A percentile compares a stretch with the other conserved stretches of the same genome.
These are phyloP conservation scores for Trametes gibbosa DNA, from an alignment of 768 basidiomycete genomes.

Conservation along the genomic window DNA sequence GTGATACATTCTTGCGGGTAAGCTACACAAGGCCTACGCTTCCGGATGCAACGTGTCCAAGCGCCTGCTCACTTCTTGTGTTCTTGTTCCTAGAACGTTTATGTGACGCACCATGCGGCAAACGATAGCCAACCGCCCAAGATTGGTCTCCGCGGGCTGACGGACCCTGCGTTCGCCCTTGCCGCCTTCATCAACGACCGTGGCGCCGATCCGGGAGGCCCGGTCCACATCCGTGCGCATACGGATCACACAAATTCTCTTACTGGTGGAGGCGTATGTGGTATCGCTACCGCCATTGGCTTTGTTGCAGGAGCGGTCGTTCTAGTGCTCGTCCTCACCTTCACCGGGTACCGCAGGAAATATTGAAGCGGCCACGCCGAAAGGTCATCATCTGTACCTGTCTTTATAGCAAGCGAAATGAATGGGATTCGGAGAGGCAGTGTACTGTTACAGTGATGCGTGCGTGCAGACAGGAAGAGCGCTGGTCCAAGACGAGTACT, in stretches of 20 bases:
- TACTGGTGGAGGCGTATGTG: slow-evolving; percentile 23
- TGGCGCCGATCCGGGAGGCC: slow-evolving; percentile 39
- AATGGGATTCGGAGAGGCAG: slow-evolving; percentile 1
- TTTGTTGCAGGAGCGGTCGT: slow-evolving; percentile 36
- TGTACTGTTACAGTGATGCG: neutral
- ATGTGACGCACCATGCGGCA: slow-evolving; percentile 45
- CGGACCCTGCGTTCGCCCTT: slow-evolving; percentile 37
- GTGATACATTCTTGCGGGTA: slow-evolving; percentile 56
- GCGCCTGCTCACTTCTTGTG: slow-evolving; percentile 12
- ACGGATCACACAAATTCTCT: slow-evolving; percentile 14
- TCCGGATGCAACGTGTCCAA: slow-evolving; percentile 5
- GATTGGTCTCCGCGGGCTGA: slow-evolving; percentile 47
- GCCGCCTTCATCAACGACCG: slow-evolving; percentile 40
- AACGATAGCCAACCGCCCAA: slow-evolving; percentile 39
- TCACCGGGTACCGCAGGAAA: slow-evolving; percentile 5
- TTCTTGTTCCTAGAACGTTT: slow-evolving; percentile 44
- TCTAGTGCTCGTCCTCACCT: slow-evolving; percentile 18
- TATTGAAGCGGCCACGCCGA: neutral
- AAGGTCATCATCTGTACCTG: neutral
- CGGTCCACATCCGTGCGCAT: slow-evolving; percentile 19
- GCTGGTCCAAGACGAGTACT: neutral
- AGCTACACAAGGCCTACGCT: slow-evolving; percentile 16
- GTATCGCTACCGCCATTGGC: slow-evolving; percentile 33
- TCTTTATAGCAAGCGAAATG: neutral
- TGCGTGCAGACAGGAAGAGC: neutral